Evolutionary conservation across 208 protist species (phyloP).

Genomic region (Trypanosoma brucei): DNA sequence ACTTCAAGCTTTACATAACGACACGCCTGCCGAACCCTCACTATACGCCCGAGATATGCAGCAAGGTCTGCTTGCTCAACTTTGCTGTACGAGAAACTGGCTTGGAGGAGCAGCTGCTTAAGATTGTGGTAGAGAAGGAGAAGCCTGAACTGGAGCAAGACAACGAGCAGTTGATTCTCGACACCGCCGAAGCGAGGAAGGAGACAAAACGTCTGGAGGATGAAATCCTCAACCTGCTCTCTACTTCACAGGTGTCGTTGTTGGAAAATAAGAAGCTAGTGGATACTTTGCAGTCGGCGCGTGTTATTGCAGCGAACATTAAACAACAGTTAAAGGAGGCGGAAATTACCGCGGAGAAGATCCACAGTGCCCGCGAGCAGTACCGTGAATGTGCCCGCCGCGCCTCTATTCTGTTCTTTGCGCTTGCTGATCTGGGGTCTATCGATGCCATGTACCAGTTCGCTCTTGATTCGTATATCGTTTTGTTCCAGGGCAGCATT

Average conservation of each 20-base stretch:
- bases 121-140: conserved; percentile 97
- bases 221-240: conserved; percentile 95
- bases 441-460: conserved; percentile 99
- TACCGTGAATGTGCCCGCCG: conserved; percentile 95
- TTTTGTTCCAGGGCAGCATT: conserved; percentile 95
- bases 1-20: conserved; percentile 98
- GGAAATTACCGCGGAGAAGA: conserved; percentile 94
- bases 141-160: conserved; percentile 97
- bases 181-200: conserved; percentile 91
- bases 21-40: conserved; percentile 97
- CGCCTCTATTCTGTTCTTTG: conserved; percentile 97
- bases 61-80: conserved; percentile 96
- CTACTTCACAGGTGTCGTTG: conserved; percentile 89
- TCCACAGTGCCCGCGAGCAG: conserved; percentile 93
- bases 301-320: conserved; percentile 95
- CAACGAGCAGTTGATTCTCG: conserved; percentile 95
- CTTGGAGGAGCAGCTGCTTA: conserved; percentile 98
- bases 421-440: conserved; percentile 93
- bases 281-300: conserved; percentile 96
- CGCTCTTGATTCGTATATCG: conserved; percentile 96
- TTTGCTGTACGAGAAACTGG: conserved; percentile 98
- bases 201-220: conserved; percentile 97
- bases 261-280: conserved; percentile 97
- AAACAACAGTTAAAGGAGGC: conserved; percentile 89
- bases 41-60: conserved; percentile 97